Evolutionary conservation across 768 basidiomycete genomes (phyloP).

Genomic region (Basidioascus undulatus): DNA sequence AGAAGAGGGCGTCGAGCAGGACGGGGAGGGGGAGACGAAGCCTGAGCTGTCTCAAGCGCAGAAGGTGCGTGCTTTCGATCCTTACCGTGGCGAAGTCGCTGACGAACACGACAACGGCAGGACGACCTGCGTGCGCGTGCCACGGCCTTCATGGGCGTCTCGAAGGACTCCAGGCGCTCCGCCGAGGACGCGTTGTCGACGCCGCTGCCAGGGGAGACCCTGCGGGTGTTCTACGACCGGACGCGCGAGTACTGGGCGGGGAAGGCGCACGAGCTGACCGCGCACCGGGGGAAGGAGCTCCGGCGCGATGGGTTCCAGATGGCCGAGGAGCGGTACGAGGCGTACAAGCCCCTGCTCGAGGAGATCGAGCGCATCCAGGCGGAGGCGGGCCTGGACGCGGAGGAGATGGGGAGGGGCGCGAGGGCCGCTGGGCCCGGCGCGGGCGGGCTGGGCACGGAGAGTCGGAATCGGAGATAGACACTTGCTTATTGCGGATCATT

Average conservation of each 20-base stretch:
- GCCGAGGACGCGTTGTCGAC: slow-evolving; percentile 52
- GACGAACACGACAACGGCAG: slow-evolving; percentile 2
- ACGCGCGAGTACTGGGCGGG: slow-evolving; percentile 39
- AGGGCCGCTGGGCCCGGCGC: no score
- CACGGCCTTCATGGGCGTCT: slow-evolving; percentile 35
- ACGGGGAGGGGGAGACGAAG: slow-evolving; percentile 10
- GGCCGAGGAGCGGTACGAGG: slow-evolving; percentile 48
- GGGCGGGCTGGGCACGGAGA: slow-evolving; percentile 14
- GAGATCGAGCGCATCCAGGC: slow-evolving; percentile 62
- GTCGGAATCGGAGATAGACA: background rate
- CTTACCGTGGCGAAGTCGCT: no score
- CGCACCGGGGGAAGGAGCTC: slow-evolving; percentile 47
- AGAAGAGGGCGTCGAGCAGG: slow-evolving; percentile 1
- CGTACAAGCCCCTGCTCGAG: slow-evolving; percentile 55
- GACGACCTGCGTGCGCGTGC: slow-evolving; percentile 25
- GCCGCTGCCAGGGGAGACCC: slow-evolving; percentile 58
- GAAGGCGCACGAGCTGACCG: slow-evolving; percentile 29
- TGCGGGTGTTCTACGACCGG: slow-evolving; percentile 60
- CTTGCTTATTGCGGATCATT: no score
- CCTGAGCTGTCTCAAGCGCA: no score
- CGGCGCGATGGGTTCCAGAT: slow-evolving; percentile 52
- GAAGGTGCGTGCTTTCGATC: no score
- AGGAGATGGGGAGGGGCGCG: slow-evolving; percentile 45
- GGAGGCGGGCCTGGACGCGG: slow-evolving; percentile 64
- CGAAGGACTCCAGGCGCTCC: slow-evolving; percentile 26